Evolutionary conservation across 2,329 filamentous ascomycete genomes (phyloP).

Genomic region (Verticillium nubilum): DNA sequence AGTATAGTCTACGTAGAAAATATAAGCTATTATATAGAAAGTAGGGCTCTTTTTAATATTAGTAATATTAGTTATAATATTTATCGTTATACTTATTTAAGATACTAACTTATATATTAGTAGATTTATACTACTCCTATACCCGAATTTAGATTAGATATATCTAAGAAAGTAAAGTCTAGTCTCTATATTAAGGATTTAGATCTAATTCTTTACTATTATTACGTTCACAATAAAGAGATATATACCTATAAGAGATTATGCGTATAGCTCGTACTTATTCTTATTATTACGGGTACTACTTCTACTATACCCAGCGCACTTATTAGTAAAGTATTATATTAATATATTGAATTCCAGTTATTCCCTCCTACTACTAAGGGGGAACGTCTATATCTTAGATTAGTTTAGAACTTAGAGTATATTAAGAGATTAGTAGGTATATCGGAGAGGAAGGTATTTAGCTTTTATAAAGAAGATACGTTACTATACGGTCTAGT

Average conservation of each 20-base stretch:
- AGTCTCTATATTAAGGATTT: conserved; percentile 17
- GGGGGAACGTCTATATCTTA: conserved; percentile 11
- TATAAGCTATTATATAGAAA: conserved; percentile 8
- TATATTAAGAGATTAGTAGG: conserved; percentile 17
- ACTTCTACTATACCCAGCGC: conserved; percentile 17
- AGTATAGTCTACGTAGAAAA: conserved; percentile 13
- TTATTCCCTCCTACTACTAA: conserved; percentile 14
- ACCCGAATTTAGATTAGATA: conserved; percentile 11
- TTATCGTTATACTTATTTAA: background rate
- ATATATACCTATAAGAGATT: conserved; percentile 18
- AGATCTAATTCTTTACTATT: conserved; percentile 13
- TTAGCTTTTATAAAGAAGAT: conserved; percentile 17
- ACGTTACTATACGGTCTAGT: conserved; percentile 13
- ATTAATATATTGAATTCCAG: conserved; percentile 19
- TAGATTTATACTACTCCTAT: conserved; percentile 10
- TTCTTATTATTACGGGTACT: conserved; percentile 15
- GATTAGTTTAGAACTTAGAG: conserved; percentile 16
- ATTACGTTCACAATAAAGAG: conserved; percentile 15
- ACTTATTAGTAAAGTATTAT: conserved; percentile 16
- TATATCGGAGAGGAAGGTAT: conserved; percentile 16
- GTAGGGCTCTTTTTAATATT: conserved; percentile 14
- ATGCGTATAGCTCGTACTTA: conserved; percentile 13
- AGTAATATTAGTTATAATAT: conserved; percentile 9
- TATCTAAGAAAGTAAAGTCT: conserved; percentile 16
- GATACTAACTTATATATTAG: conserved; percentile 9